Evolutionary conservation across 768 basidiomycete species (phyloP).

Genomic region (Glaciozyma martinii): DNA sequence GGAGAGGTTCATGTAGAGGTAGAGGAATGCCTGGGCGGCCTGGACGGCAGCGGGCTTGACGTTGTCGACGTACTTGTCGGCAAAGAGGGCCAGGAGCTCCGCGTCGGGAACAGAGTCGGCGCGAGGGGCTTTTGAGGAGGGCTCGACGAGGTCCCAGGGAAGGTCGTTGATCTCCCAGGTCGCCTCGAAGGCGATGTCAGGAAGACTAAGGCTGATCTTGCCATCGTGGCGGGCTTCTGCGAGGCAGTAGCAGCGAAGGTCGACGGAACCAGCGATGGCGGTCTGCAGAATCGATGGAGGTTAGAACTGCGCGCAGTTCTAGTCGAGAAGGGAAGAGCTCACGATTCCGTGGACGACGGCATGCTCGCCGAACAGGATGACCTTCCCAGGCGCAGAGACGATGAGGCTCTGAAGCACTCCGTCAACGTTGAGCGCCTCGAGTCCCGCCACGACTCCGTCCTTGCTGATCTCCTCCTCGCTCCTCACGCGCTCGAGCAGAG

Average conservation of each 20-base stretch:
- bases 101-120: conserved; percentile 62
- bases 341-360: conserved; percentile 96
- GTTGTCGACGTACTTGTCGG: conserved; percentile 34
- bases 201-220: conserved; percentile 64
- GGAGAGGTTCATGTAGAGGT: conserved; percentile 74
- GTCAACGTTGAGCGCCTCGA: not conserved
- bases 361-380: conserved; percentile 96
- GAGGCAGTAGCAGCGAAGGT: conserved; percentile 87
- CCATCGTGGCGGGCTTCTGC: conserved; percentile 64
- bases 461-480: not conserved
- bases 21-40: conserved; percentile 60
- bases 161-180: conserved; percentile 57
- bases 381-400: conserved; percentile 92
- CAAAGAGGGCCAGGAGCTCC: conserved; percentile 63
- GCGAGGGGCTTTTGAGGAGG: conserved; percentile 48
- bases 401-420: conserved; percentile 48
- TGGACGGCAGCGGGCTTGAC: conserved; percentile 11
- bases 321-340: conserved; percentile 40
- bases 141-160: conserved; percentile 39
- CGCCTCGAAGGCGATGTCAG: conserved; percentile 64
- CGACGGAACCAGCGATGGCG: conserved; percentile 87
- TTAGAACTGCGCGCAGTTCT: not conserved
- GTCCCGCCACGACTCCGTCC: conserved; percentile 7
- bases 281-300: conserved; percentile 50
- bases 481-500: conserved; percentile 24